phyloP scores from a whole-genome alignment of 2,329 filamentous ascomycete genomes.

The Aspergillus viridinutans region DNA sequence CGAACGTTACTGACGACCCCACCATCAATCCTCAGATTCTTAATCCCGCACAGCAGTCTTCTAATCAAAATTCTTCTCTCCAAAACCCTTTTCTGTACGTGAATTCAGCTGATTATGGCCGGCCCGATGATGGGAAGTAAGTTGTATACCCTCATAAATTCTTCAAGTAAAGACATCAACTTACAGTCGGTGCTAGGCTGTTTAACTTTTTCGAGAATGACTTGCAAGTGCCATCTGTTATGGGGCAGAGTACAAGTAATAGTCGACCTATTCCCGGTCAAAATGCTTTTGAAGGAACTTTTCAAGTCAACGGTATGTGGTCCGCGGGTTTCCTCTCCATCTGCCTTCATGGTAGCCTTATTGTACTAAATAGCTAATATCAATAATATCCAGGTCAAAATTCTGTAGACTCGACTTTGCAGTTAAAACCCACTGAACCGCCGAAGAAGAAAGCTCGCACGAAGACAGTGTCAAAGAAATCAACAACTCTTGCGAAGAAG shows the following conservation, averaged over 20 bases:
- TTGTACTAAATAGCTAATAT: background rate
- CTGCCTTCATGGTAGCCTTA: background rate
- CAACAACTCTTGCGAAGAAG: slow-evolving; percentile 19
- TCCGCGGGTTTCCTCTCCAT: background rate
- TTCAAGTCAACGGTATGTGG: background rate
- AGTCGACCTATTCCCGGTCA: background rate
- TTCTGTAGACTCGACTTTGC: slow-evolving; percentile 3
- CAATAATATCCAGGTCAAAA: slow-evolving; percentile 9
- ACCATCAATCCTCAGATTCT: slow-evolving; percentile 41
- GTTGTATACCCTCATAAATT: slow-evolving; percentile 3
- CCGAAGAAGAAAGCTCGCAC: slow-evolving; percentile 17
- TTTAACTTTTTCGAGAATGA: slow-evolving; percentile 4
- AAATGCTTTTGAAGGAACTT: background rate
- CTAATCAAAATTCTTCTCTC: slow-evolving; percentile 19
- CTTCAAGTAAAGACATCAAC: background rate
- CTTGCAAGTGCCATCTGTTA: background rate
- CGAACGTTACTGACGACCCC: slow-evolving; percentile 24
- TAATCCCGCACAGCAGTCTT: slow-evolving; percentile 22
- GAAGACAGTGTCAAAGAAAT: slow-evolving; percentile 24
- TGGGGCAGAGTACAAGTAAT: background rate
- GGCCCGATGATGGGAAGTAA: slow-evolving; percentile 25
- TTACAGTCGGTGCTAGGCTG: background rate
- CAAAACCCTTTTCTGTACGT: slow-evolving; percentile 27
- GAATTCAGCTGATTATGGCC: slow-evolving; percentile 24
- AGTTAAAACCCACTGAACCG: slow-evolving; percentile 11